Conservation (phyloP, 495 filamentous ascomycete genomes). For the Daldinia caldariorum region DNA sequence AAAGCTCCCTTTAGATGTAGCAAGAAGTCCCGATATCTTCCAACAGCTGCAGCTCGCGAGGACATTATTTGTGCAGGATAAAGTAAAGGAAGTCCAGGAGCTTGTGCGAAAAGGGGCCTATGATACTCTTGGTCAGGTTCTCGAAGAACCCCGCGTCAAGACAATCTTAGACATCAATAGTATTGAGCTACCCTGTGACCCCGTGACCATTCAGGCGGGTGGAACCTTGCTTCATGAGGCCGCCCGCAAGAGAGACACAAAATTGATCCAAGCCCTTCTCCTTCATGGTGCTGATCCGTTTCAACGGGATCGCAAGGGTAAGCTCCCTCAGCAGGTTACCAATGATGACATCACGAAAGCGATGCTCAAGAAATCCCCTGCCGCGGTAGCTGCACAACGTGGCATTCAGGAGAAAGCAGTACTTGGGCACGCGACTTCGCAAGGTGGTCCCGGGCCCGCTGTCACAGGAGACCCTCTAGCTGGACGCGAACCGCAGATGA, state of each 20-base stretch:
- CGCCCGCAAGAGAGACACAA: conserved; percentile 82
- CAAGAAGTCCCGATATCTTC: conserved; percentile 91
- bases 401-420: conserved; percentile 97
- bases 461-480: conserved; percentile 71
- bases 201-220: conserved; percentile 74
- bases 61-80: conserved; percentile 87
- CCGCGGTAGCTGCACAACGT: conserved; percentile 91
- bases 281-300: conserved; percentile 99
- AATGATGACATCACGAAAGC: conserved; percentile 90
- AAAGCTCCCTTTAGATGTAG: conserved; percentile 86
- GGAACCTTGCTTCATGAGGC: conserved; percentile 95
- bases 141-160: conserved; percentile 86
- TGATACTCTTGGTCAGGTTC: conserved; percentile 75
- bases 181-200: conserved; percentile 85
- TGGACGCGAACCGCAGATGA: conserved; percentile 94
- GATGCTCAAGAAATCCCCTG: conserved; percentile 92
- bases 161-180: conserved; percentile 89
- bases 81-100: conserved; percentile 81
- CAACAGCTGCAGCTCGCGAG: conserved; percentile 92
- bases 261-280: conserved; percentile 86
- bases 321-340: conserved; percentile 94
- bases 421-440: conserved; percentile 75
- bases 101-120: conserved; percentile 78
- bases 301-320: conserved; percentile 91
- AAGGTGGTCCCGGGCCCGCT: conserved; percentile 61